Evolutionary conservation across 2,329 filamentous ascomycete species (phyloP), one percentile per base, ranked within the genome.

Genomic region (Alternaria rosae): DNA sequence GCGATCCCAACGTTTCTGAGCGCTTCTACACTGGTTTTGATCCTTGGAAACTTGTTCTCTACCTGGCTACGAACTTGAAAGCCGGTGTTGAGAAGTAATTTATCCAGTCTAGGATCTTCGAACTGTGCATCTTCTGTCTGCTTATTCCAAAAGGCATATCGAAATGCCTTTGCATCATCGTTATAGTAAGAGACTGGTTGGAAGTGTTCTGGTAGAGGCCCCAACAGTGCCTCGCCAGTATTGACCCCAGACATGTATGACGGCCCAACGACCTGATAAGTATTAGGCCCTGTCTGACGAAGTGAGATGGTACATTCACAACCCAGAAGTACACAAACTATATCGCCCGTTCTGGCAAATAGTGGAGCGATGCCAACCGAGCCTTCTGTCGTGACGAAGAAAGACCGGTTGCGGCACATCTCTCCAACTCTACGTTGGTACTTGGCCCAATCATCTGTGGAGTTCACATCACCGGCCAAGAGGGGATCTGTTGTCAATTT

Each of bases 101-200:
- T 11, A 11, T 38, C 15, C 15, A 38, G 4, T 17, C 35, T 38
- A 1, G 35, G 35, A 6, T 38, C 35, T 11, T 38, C 0, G 35
- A 0, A 10, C 5, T 38, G n/a, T 17, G 11, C 5, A 6, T 17
- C 3, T 17, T 11, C 3, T 38, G 9, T 10, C 0, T 3, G 35
- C 8, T 38, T n/a, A 17, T 38, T 38, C 15, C 32, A 10, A 10
- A 8, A 15, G 6, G 30, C 30, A 7, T 1, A 13, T 3, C 0
- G 3, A 5, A 4, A 28, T 1, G 3, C 10, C 30, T 15, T 4
- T 7, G 0, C 13, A 3, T 35, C 6, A 1, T 9, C 15, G 15
- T n/a, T 1, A n/a, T n/a, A n/a, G 15, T 5, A 10, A 3, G 1
- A 0, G 0, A 38, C 2, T 38, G 2, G 8, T 4, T 4, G 8